Evolutionary conservation across 1,284 basidiomycete species (phyloP), one percentile per base, ranked within the genome.

Genomic region (Sphaerobolus stellatus): DNA sequence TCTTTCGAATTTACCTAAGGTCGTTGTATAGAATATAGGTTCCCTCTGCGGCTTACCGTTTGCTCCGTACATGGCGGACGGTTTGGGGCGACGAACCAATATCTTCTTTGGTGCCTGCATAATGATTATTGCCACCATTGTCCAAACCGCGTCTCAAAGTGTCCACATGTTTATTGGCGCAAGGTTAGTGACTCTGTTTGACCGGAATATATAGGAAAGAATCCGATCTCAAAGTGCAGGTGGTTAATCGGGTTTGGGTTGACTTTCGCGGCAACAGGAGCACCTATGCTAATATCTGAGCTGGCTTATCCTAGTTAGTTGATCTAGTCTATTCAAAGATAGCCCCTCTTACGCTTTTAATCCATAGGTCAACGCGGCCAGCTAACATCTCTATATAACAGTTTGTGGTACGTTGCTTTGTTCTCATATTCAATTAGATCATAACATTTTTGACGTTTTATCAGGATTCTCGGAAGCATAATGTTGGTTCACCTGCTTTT

Each of bases 151-250:
- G 4, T 67, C 77, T 1, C 69, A 74, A 57, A 87, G 82, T 53
- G 79, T 90, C 27, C 80, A 81, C 62, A 90, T 90, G 86, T 92
- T 92, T 72, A 88, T 92, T 62, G 86, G 84, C 58, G 82, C 87
- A 64, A 80, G 86, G 79, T 81, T 59, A 45, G 71, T 70, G 29
- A 43, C n/a, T 22, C 14, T 41, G 27, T 43, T 13, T 43, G n/a
- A 27, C 41, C 18, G n/a, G 48, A 13, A 30, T 29, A 25, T 18
- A 16, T 56, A 20, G 14, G 53, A 25, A 36, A 40, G 16, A 30
- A 49, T 22, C 31, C 29, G 24, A 24, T 18, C n/a, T 22, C 41
- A n/a, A n/a, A n/a, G 16, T 59, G 61, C 25, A 59, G 64, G 47
- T 64, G 64, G 51, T 46, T 73, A 48, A 69, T 75, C 56, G 71